phyloP scores from a whole-genome alignment of 1,284 basidiomycete genomes.

The Microbotryomycetes sp. region DNA sequence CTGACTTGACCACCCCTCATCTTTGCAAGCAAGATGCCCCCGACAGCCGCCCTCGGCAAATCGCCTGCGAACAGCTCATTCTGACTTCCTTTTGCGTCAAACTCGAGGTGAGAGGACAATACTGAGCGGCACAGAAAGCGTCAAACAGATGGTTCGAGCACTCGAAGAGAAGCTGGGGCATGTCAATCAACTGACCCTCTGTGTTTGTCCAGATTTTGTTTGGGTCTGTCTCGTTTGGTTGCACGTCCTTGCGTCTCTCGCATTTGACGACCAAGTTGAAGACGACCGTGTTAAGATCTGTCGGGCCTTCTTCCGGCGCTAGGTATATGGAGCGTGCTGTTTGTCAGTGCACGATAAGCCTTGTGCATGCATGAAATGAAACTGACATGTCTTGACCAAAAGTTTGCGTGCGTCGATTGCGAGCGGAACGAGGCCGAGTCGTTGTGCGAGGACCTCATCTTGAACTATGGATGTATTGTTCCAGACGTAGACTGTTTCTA shows the following conservation, averaged over 20 bases:
- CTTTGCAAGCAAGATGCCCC: conserved; percentile 88
- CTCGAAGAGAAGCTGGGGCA: not conserved
- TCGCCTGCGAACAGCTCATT: conserved; percentile 46
- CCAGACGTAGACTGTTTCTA: conserved; percentile 89
- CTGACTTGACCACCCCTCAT: conserved; percentile 67
- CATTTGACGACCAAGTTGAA: conserved; percentile 74
- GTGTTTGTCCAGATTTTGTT: conserved; percentile 62
- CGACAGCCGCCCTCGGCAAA: conserved; percentile 65
- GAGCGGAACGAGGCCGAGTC: conserved; percentile 83
- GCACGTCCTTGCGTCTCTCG: conserved; percentile 52
- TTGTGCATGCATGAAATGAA: no score
- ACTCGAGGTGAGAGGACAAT: conserved; percentile 69
- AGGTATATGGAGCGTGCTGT: no score
- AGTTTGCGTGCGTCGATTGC: conserved; percentile 69
- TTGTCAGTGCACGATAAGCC: not conserved
- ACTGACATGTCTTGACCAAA: conserved; percentile 44
- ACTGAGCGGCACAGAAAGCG: conserved; percentile 46
- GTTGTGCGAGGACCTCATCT: conserved; percentile 87
- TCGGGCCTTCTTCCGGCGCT: conserved; percentile 54
- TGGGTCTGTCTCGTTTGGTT: conserved; percentile 57
- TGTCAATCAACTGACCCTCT: conserved; percentile 44
- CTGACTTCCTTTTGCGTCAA: conserved; percentile 85
- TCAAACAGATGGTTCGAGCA: not conserved
- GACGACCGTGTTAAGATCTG: conserved; percentile 87
- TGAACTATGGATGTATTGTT: conserved; percentile 93